Percentiles rank a stretch among this genome's conserved stretches.
Conservation (phyloP, 2,329 filamentous ascomycete species). For the Fusarium concolor region DNA sequence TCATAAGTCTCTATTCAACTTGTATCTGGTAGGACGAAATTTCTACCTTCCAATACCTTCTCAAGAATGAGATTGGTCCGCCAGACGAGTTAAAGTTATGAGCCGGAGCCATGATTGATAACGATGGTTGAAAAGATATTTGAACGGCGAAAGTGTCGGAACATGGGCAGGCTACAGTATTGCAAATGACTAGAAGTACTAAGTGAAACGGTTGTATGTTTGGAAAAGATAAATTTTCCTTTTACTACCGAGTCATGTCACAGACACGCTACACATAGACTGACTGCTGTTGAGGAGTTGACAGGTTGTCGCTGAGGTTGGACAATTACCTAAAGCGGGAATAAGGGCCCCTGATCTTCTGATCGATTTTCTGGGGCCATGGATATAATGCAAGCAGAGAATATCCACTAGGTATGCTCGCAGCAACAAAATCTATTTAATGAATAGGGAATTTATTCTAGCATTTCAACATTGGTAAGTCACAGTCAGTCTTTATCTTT, state of each 20-base stretch:
- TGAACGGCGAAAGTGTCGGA: conserved; percentile 17
- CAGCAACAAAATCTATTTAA: no score
- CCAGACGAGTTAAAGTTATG: conserved; percentile 31
- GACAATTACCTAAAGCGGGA: conserved; percentile 15
- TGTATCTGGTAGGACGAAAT: no score
- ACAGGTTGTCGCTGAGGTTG: conserved; percentile 20
- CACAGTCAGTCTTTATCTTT: background rate
- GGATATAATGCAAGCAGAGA: background rate
- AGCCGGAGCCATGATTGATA: conserved; percentile 45
- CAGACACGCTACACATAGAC: background rate
- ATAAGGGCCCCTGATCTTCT: conserved; percentile 10
- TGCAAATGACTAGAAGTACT: background rate
- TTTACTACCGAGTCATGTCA: background rate
- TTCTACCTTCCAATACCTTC: conserved; percentile 62
- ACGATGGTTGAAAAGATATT: background rate
- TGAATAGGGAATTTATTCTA: no score
- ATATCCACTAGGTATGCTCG: background rate
- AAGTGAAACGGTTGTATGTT: no score
- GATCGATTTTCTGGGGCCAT: conserved; percentile 23
- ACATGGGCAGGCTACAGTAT: conserved; percentile 14
- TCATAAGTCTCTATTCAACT: background rate
- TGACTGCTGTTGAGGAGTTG: conserved; percentile 1
- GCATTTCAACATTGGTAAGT: background rate
- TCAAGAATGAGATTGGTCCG: conserved; percentile 48
- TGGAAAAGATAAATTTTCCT: background rate